These are phyloP conservation scores for Scytalidium sp. DNA, from an alignment of 2,329 filamentous ascomycete genomes.

Conservation along the genomic window DNA sequence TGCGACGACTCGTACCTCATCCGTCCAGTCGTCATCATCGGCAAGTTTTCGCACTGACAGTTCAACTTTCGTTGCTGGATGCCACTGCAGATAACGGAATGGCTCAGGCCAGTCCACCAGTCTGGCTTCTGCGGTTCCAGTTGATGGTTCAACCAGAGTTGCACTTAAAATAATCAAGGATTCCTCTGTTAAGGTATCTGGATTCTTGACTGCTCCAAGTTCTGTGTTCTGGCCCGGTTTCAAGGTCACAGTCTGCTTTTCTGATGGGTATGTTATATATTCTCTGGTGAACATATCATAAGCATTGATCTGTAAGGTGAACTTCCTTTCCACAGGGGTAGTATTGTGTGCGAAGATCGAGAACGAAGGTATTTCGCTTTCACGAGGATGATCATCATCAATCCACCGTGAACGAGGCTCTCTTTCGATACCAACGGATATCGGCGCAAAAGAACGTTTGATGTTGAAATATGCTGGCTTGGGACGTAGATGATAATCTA, in stretches of 20 bases:
- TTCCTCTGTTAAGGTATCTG: neutral
- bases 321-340: neutral
- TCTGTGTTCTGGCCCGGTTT: neutral
- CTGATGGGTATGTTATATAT: neutral
- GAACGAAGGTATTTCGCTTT: too few relatives aligned
- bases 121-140: neutral
- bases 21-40: conserved; percentile 32
- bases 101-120: neutral
- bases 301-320: neutral
- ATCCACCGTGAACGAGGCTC: neutral
- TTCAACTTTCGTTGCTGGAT: conserved; percentile 41
- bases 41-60: conserved; percentile 20
- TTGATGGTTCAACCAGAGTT: neutral
- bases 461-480: neutral
- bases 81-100: conserved; percentile 29
- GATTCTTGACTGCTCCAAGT: neutral
- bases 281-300: neutral
- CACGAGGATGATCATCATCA: neutral
- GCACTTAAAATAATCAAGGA: neutral
- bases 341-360: neutral
- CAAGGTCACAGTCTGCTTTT: neutral
- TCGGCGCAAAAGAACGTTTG: neutral
- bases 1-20: conserved; percentile 19
- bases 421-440: neutral
- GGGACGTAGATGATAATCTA: neutral